Base-by-base conservation (phyloP, 148 eudicot species). In the Dianthus caryophyllus region DNA sequence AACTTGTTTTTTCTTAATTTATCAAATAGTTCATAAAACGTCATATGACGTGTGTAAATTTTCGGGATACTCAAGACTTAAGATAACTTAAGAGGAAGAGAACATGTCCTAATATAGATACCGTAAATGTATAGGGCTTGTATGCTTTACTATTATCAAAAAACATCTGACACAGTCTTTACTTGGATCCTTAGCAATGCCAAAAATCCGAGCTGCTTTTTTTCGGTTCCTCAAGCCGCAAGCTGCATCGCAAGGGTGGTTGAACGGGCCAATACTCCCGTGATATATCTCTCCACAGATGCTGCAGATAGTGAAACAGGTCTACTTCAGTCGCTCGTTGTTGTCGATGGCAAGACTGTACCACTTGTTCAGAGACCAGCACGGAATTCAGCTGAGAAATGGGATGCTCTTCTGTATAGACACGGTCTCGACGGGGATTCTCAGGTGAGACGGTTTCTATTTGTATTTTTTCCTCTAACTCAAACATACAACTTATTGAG, bases 241-340 rank as follows among this genome's bases (percentile, higher is more conserved):
- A 84, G 85, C 71, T 94, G 99, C 84, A 83, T 94, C 65, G 81
- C 64, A 71, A 81, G 87, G 51, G 82, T 88, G 54, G 96, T 85
- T 27, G 90, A 83, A 73, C 86, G 84, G 81, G 92, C 97, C 46
- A 84, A 81, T 66, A 68, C 87, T 16, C 96, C 93, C 14, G 90
- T 90, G 48, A 77, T 94, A 77, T 94, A 90, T 84, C 96, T 94
- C 20, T 86, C 99, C 63, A 94, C 99, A 13, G 99, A 94, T 82
- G 99, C 99, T 68, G 99, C 96, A 51, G 93, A 79, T 43, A 94
- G 93, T 75, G 99, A 94, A 90, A 94, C 96, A 61, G 84, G 83
- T 48, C 77, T 94, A 66, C 78, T 94, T 65, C 97, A 90, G 76
- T 88, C 99, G 21, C 75, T 90, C 20, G 60, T 90, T 29, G 61